Evolutionary conservation across 495 filamentous ascomycete species (phyloP).

Genomic region (Aspergillus sclerotiicarbonarius): DNA sequence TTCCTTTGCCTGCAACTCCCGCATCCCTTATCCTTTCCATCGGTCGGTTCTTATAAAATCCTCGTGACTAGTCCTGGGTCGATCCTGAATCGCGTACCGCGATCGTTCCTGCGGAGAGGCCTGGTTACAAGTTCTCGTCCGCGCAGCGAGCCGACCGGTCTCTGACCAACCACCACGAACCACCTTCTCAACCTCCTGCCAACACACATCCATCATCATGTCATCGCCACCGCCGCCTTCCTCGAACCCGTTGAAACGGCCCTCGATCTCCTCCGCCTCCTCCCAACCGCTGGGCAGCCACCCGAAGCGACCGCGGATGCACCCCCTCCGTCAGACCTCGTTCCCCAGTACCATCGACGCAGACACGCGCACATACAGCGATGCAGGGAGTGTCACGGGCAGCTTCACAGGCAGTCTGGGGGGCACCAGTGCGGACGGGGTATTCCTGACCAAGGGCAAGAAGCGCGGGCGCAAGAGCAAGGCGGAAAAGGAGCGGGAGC

Average conservation of each 20-base stretch:
- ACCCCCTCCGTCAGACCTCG: conserved; percentile 86
- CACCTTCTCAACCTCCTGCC: background rate
- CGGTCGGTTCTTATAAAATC: background rate
- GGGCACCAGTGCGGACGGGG: conserved; percentile 51
- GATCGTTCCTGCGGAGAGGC: background rate
- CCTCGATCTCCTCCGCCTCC: conserved; percentile 39
- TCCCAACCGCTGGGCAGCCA: conserved; percentile 36
- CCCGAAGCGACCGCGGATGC: conserved; percentile 45
- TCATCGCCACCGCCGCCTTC: conserved; percentile 44
- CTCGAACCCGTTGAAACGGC: conserved; percentile 42
- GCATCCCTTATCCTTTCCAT: background rate
- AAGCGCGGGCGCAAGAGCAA: conserved; percentile 70
- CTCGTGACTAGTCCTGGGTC: background rate
- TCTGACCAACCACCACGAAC: background rate
- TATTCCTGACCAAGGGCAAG: conserved; percentile 46
- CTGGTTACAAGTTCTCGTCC: background rate
- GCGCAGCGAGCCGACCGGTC: background rate
- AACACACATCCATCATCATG: conserved; percentile 27
- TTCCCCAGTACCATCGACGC: conserved; percentile 62
- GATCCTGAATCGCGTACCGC: background rate
- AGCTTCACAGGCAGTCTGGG: conserved; percentile 53
- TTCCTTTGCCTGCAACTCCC: background rate
- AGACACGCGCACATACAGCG: conserved; percentile 63
- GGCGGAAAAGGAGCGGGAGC: conserved; percentile 44
- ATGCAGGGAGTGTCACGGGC: conserved; percentile 67